Evolutionary conservation across 106 monocot genomes (phyloP), one percentile per base, ranked within the genome.

Genomic region (Platanthera zijinensis): DNA sequence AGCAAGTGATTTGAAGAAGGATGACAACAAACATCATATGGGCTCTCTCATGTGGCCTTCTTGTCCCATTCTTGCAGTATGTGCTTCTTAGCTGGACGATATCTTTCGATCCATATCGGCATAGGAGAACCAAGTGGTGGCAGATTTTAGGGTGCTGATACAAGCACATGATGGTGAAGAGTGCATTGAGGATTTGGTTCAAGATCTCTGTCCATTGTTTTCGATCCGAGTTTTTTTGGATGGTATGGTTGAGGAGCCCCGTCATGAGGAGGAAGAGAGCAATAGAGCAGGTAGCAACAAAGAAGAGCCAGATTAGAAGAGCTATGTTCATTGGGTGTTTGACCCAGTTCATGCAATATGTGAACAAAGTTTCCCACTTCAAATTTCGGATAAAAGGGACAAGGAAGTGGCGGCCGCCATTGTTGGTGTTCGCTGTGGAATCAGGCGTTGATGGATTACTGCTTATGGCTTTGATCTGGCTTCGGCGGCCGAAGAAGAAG

Each of bases 121-220:
- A 83, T 3, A 93, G 75, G 7, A 89, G 80, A 2, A 84, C 83
- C 2, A 91, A 73, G 76, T 97, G 86, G 79, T 97, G 80, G 78
- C 83, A 82, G 25, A 93, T 62, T 28, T 22, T 84, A 1, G 96
- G 96, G 53, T 97, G 89, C 48, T 93, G 84, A 78, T 89, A 93
- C 22, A 97, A 77, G 75, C 89, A 87, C 89, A 97, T 91, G 72
- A 97, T 81, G 50, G 96, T 97, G 79, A 91, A 91, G 72, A 97
- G 81, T 3, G 93, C 93, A 30, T 97, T 97, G 47, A 97, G 74
- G 57, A 93, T 86, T 59, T 97, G 96, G 77, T 97, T 97, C 66
- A 69, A 49, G 11, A 91, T 86, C 67, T 97, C 96, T 7, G 72
- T 89, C 96, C 93, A 97, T 9, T 77, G 51, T 47, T 81, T 75